These are phyloP conservation scores for Camelina neglecta DNA, from an alignment of 345 rosid species.

Conservation along the genomic window DNA sequence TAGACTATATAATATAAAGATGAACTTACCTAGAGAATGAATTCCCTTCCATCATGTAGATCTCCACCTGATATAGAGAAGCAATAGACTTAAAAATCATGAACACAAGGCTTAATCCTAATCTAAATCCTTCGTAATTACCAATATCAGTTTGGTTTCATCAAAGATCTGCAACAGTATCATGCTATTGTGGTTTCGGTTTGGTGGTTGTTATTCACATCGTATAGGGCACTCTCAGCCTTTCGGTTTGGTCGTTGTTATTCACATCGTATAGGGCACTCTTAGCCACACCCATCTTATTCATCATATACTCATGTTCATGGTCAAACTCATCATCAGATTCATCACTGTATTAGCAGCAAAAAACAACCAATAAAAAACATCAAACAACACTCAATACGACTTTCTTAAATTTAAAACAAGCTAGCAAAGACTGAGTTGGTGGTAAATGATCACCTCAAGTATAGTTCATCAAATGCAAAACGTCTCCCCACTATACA, in stretches of 20 bases:
- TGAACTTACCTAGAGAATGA: no score
- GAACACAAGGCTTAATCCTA: conserved; percentile 1
- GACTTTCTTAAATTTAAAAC: not conserved
- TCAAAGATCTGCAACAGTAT: conserved; percentile 52
- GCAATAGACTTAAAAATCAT: not conserved
- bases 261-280: conserved; percentile 60
- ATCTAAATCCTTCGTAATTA: not conserved
- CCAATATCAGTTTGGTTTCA: conserved; percentile 29
- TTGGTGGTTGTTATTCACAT: conserved; percentile 62
- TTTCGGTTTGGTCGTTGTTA: conserved; percentile 58
- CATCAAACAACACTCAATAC: conserved; percentile 9
- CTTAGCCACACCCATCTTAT: conserved; percentile 60
- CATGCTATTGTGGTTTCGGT: not conserved
- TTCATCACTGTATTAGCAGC: conserved; percentile 51
- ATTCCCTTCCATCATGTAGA: no score
- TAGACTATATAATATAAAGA: no score
- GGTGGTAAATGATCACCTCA: conserved; percentile 50
- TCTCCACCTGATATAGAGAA: no score
- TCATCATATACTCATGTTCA: conserved; percentile 56
- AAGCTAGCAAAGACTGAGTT: conserved; percentile 8
- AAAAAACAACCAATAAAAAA: conserved; percentile 13
- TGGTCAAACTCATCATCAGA: conserved; percentile 56
- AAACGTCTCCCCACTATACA: conserved; percentile 50
- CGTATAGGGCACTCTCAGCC: conserved; percentile 62
- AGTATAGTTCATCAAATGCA: conserved; percentile 53